A percentile compares a stretch with the other conserved stretches of the same genome.
Conservation (phyloP, 169 alveolate genomes). For the Plasmodium malariae region DNA sequence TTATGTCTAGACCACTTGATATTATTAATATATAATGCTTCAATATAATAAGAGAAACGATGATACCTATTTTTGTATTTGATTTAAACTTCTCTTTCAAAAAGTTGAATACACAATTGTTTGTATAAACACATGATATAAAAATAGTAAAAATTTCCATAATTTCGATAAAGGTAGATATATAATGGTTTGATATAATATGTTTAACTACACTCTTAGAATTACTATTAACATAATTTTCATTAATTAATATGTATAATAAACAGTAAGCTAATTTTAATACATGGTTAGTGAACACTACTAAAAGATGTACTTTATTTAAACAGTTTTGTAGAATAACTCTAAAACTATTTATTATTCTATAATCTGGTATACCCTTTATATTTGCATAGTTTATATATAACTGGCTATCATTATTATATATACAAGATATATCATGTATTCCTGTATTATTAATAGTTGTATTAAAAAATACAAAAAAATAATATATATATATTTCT, state of each 20-base stretch:
- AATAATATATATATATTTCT: constrained; percentile 50
- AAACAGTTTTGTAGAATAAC: constrained; percentile 32
- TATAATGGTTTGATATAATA: constrained; percentile 37
- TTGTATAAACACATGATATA: constrained; percentile 57
- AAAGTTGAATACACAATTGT: constrained; percentile 25
- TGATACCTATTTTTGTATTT: constrained; percentile 22
- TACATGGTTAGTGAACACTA: constrained; percentile 39
- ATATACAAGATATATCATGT: constrained; percentile 37
- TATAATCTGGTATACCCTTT: constrained; percentile 31
- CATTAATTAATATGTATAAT: constrained; percentile 35
- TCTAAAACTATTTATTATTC: constrained; percentile 70
- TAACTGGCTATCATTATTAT: constrained; percentile 22
- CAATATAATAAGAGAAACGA: constrained; percentile 32
- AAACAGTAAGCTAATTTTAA: constrained; percentile 32
- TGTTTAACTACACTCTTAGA: constrained; percentile 1
- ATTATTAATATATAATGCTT: constrained; percentile 52
- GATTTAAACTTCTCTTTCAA: constrained; percentile 51
- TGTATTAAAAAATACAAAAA: constrained; percentile 43
- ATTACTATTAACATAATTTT: constrained; percentile 14
- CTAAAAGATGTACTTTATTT: constrained; percentile 33
- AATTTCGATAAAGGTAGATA: constrained; percentile 38
- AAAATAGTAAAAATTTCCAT: constrained; percentile 66
- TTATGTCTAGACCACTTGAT: constrained; percentile 41
- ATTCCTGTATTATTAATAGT: constrained; percentile 11
- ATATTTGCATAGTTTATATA: constrained; percentile 24